Conservation (phyloP, 345 rosid species). For the Populus pruinosa region DNA sequence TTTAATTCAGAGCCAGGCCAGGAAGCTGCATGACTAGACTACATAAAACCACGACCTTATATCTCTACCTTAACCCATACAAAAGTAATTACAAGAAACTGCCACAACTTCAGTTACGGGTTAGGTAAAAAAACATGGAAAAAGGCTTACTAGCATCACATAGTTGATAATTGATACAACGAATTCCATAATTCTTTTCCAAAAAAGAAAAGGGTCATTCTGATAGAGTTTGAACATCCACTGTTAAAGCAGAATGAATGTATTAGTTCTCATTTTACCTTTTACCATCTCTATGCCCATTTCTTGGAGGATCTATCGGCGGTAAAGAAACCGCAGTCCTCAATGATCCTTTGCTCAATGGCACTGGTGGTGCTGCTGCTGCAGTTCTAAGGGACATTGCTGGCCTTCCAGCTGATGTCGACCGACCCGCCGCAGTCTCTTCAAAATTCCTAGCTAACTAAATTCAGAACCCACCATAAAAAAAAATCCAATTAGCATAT, state of each 20-base stretch:
- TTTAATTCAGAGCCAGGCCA: neutral
- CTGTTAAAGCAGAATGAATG: neutral
- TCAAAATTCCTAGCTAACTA: conserved; percentile 53
- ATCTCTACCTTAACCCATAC: neutral
- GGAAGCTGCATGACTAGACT: neutral
- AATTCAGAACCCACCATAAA: conserved; percentile 1
- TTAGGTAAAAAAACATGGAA: neutral
- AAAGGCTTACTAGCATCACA: neutral
- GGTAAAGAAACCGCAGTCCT: conserved; percentile 61
- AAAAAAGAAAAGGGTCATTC: neutral
- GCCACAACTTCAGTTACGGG: no score
- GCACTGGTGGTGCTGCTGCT: conserved; percentile 44
- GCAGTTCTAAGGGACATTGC: conserved; percentile 47
- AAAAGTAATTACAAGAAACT: neutral
- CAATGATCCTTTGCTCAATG: conserved; percentile 52
- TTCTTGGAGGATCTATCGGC: conserved; percentile 62
- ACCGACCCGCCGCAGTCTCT: conserved; percentile 41
- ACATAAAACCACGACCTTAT: neutral
- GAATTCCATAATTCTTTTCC: neutral
- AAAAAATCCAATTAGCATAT: conserved; percentile 14
- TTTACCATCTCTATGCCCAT: conserved; percentile 45
- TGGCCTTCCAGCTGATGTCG: conserved; percentile 60
- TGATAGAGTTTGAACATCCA: neutral
- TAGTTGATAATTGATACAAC: neutral
- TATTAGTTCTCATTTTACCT: conserved; percentile 34